Conservation (phyloP, 225 moss, liverwort and hornwort genomes). For the Bryum argenteum region DNA sequence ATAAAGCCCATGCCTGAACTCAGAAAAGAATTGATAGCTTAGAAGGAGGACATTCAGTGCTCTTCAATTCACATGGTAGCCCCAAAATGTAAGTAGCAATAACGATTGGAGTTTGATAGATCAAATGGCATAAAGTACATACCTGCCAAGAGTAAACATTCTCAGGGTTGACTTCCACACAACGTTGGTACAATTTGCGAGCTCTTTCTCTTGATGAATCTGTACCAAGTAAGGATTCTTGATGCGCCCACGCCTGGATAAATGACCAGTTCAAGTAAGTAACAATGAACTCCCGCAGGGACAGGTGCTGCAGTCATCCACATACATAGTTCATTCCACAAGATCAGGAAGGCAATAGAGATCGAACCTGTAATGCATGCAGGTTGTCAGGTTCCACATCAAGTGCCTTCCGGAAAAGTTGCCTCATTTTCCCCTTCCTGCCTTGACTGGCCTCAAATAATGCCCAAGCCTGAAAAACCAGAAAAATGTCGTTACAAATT, state of each 20-base stretch:
- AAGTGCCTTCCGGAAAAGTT: conserved; percentile 72
- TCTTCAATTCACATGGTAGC: background rate
- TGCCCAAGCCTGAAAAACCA: conserved; percentile 78
- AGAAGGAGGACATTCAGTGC: background rate
- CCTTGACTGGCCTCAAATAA: conserved; percentile 79
- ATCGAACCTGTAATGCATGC: conserved; percentile 44
- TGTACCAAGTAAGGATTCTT: conserved; percentile 71
- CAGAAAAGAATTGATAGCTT: background rate
- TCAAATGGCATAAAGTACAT: background rate
- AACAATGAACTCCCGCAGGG: background rate
- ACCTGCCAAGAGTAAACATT: conserved; percentile 93
- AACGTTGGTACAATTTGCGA: conserved; percentile 70
- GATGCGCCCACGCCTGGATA: conserved; percentile 83
- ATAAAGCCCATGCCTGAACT: conserved; percentile 79
- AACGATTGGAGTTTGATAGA: background rate
- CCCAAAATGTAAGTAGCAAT: background rate
- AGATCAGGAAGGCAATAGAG: conserved; percentile 6
- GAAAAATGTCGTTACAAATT: conserved; percentile 20
- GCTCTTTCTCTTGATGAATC: conserved; percentile 56
- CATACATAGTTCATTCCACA: background rate
- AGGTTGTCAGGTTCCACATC: conserved; percentile 72
- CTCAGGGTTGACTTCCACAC: conserved; percentile 68
- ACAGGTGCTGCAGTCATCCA: background rate
- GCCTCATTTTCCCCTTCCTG: conserved; percentile 73
- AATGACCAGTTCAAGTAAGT: conserved; percentile 12